Base-by-base conservation (phyloP, 371 early-diverging fungal genomes). In the Mycotypha africana region DNA sequence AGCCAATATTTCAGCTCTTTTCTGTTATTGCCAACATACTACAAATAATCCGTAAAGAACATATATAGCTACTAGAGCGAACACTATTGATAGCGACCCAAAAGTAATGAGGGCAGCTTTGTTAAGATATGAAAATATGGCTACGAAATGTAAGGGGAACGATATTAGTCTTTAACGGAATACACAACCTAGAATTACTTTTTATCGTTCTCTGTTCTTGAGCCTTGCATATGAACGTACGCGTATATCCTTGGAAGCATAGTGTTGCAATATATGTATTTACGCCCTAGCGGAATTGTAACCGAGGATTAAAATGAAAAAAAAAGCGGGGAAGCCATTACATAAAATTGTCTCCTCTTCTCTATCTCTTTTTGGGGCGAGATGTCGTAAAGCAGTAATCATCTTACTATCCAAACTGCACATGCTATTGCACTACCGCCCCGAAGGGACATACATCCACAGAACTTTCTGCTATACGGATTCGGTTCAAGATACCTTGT, bases 371-470 rank as follows among this genome's bases (percentile, higher is more conserved):
- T 10, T 16, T 14, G n/a, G 23, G n/a, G n/a, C n/a, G n/a, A n/a
- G n/a, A n/a, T n/a, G n/a, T n/a, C n/a, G n/a, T n/a, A n/a, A n/a
- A n/a, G n/a, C n/a, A n/a, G n/a, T n/a, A n/a, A n/a, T n/a, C n/a
- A n/a, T 19, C 24, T 45, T 58, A 62, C 62, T 32, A 62, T 37
- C 62, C 62, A 62, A 15, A 62, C 31, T 2, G 43, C 30, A 21
- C 51, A 47, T 17, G 62, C 62, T 2, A 58, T 14, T 4, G 54
- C 51, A 45, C 62, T 54, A 24, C 62, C 62, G 24, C 49, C 58
- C 44, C 62, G n/a, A n/a, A 54, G 35, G 17, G 62, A 62, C 58
- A 62, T 62, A 22, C 51, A 58, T 1, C 45, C 49, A 45, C 62
- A 62, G 33, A 47, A 47, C 38, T 51, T 52, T 43, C 54, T 26